Evolutionary conservation across 345 rosid species (phyloP), one percentile per base, ranked within the genome.

Genomic region (Streptanthus diversifolius): DNA sequence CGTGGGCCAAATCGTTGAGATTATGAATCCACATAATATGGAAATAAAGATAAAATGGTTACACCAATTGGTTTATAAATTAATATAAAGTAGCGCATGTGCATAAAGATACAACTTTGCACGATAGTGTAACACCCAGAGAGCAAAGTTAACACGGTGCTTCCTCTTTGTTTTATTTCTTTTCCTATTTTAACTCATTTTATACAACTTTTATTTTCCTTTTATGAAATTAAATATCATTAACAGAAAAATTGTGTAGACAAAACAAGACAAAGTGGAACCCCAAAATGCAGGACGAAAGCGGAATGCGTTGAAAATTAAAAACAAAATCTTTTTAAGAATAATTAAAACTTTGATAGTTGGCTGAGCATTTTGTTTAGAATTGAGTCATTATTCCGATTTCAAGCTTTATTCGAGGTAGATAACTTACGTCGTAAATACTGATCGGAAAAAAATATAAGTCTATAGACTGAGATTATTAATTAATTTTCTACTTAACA

Each of bases 121-220:
- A 57, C 72, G 80, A 71, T 71, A 77, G 72, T 71, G 76, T 70
- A 64, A 77, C 72, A 64, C 80, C 71, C 80, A 76, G 80, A 71
- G 72, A 49, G 71, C 67, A 71, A 63, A 71, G 62, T 1, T 71
- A 56, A 71, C 76, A 77, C 62, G 72, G 22, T 55, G 44, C 66
- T 17, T 69, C 47, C 53, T 67, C 79, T 68, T 75, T 75, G 17
- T 59, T 66, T 39, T 10, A 10, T 47, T 54, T 29, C 6, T 69
- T 62, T 53, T 53, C 10, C 19, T 62, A 30, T 41, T 54, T 55
- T 47, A 54, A 53, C n/a, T 62, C 17, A 18, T 44, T 63, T 44
- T 76, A 18, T 36, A 6, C 21, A 19, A 47, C 48, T 32, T 56
- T 70, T 22, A 5, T 57, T 65, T 64, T 22, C 76, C 72, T 70